A percentile compares a stretch with the other conserved stretches of the same genome.
Evolutionary conservation across 176 grass and related monocot species (phyloP).

Genomic region (Musa acuminata): DNA sequence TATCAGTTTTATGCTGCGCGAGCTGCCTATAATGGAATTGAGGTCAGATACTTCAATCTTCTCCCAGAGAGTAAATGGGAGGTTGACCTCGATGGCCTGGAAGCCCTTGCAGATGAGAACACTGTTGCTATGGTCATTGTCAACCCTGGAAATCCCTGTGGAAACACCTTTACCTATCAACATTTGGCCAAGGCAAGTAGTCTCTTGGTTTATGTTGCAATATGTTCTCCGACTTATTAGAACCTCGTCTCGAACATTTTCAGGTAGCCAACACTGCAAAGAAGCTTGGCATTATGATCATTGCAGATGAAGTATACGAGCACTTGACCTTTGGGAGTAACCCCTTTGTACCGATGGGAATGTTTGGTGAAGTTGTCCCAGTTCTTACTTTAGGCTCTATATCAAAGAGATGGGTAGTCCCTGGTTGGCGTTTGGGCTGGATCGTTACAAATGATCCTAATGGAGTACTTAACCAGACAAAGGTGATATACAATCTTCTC

Average conservation of each 20-base stretch:
- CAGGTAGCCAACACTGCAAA: slow-evolving; percentile 58
- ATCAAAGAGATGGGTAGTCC: slow-evolving; percentile 82
- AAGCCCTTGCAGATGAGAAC: slow-evolving; percentile 58
- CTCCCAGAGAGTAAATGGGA: slow-evolving; percentile 57
- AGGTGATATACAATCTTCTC: slow-evolving; percentile 23
- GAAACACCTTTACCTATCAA: slow-evolving; percentile 53
- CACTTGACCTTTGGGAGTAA: slow-evolving; percentile 56
- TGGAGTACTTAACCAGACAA: slow-evolving; percentile 46
- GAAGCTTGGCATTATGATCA: slow-evolving; percentile 55
- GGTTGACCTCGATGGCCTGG: slow-evolving; percentile 45
- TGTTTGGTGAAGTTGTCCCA: slow-evolving; percentile 43
- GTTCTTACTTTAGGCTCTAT: slow-evolving; percentile 75
- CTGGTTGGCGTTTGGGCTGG: slow-evolving; percentile 92
- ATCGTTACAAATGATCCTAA: slow-evolving; percentile 49
- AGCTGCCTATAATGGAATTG: slow-evolving; percentile 31
- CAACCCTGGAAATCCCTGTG: slow-evolving; percentile 77
- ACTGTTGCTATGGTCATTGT: slow-evolving; percentile 60
- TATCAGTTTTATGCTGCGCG: slow-evolving; percentile 43
- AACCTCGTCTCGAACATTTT: background rate
- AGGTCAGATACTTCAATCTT: slow-evolving; percentile 54
- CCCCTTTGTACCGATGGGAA: slow-evolving; percentile 64
- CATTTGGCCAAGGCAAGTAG: slow-evolving; percentile 51
- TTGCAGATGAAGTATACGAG: slow-evolving; percentile 72
- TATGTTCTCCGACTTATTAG: no score
- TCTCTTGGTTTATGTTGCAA: no score